Evolutionary conservation across 208 protist genomes (phyloP).

Genomic region (Strigomonas galati): DNA sequence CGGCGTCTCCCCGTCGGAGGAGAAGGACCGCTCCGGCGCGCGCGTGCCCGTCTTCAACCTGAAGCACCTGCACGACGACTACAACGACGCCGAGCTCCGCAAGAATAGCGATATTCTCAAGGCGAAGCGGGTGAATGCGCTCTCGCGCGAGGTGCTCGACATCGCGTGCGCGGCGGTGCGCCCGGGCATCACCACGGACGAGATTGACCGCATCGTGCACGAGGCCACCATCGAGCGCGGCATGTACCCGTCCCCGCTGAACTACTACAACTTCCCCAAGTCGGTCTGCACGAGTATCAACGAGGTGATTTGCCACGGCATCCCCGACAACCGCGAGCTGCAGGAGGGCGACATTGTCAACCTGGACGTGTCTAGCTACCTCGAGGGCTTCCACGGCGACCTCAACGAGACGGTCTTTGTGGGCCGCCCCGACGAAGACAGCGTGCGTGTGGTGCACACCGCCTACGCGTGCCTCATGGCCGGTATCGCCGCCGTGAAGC

Average conservation of each 20-base stretch:
- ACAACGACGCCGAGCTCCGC: constrained; percentile 75
- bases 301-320: constrained; percentile 95
- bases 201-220: constrained; percentile 95
- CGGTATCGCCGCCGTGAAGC: constrained; percentile 74
- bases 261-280: constrained; percentile 98
- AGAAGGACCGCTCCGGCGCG: constrained; percentile 63
- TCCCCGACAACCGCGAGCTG: constrained; percentile 94
- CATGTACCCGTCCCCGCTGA: constrained; percentile 98
- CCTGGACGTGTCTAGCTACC: constrained; percentile 97
- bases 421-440: constrained; percentile 72
- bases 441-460: constrained; percentile 75
- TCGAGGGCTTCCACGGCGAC: constrained; percentile 91
- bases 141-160: constrained; percentile 94
- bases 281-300: constrained; percentile 96
- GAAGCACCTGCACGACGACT: constrained; percentile 77
- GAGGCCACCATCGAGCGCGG: constrained; percentile 86
- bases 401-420: constrained; percentile 93
- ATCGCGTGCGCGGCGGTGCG: constrained; percentile 86
- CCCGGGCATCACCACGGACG: constrained; percentile 96
- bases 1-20: constrained; percentile 68
- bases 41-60: constrained; percentile 70
- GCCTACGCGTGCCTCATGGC: constrained; percentile 82
- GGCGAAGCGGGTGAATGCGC: constrained; percentile 85
- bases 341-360: constrained; percentile 98
- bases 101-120: constrained; percentile 66